These are phyloP conservation scores for Leptographium flavum DNA, from an alignment of 2,329 filamentous ascomycete genomes.

Conservation along the genomic window DNA sequence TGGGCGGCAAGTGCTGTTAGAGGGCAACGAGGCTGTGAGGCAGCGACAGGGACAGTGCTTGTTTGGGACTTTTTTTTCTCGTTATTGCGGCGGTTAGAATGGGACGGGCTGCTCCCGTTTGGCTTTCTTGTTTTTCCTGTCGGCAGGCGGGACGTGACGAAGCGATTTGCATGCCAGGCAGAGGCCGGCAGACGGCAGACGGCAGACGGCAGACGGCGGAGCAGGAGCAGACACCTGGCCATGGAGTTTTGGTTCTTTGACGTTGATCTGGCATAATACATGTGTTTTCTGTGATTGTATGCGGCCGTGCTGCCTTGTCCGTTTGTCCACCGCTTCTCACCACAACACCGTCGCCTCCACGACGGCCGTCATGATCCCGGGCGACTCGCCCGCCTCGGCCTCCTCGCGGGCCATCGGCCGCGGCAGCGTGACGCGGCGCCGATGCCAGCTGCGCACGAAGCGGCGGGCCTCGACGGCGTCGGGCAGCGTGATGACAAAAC, in stretches of 20 bases:
- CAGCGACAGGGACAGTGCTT: background rate
- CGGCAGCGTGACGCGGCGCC: constrained; percentile 19
- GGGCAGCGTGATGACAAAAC: constrained; percentile 41
- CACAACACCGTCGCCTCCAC: constrained; percentile 17
- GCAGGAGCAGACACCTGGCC: constrained; percentile 9
- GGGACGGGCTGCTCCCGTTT: background rate
- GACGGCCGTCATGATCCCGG: constrained; percentile 9
- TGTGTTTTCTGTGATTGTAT: background rate
- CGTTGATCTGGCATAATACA: constrained; percentile 5
- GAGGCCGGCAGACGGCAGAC: background rate
- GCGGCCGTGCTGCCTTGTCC: background rate
- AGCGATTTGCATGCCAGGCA: background rate
- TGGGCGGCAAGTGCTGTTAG: constrained; percentile 63
- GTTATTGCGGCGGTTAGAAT: no score
- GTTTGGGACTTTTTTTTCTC: no score
- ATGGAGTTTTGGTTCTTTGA: constrained; percentile 3
- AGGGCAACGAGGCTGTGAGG: constrained; percentile 11
- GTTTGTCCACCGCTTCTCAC: background rate
- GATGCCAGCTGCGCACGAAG: constrained; percentile 31
- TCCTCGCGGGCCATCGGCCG: background rate
- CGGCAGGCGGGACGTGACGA: background rate
- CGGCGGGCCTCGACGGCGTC: constrained; percentile 38
- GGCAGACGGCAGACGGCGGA: background rate
- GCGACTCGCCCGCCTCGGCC: constrained; percentile 6
- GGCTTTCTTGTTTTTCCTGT: background rate